Evolutionary conservation across 768 basidiomycete species (phyloP), one percentile per base, ranked within the genome.

Genomic region (Leccinum longicurvipes): DNA sequence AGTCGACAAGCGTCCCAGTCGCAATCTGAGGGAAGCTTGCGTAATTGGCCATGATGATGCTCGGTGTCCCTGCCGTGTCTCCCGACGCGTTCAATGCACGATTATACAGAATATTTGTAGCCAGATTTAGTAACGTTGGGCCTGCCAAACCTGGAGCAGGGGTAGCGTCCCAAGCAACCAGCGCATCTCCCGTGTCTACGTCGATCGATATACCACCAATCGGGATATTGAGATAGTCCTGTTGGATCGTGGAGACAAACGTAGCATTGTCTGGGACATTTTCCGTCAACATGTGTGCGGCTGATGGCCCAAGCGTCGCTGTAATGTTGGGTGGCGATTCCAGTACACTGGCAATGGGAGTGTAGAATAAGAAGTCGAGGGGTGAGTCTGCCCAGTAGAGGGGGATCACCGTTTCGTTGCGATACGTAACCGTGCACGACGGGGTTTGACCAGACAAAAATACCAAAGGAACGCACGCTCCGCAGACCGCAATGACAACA

Each of bases 101-200:
- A 57, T 85, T 86, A 63, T 84, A 85, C 32, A 89, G 67, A 11
- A 89, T 68, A 62, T 91, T 92, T 6, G 78, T 81, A 2, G 76
- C 83, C 41, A 91, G 66, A 64, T 89, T 92, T 53, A 91, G 68
- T 74, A 89, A 75, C 1, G 80, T 74, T 2, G 80, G 76, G 4
- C 85, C 87, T 17, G 76, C 77, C 6, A 82, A 60, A 2, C 84
- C 83, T 6, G 86, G 84, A 7, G 82, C 70, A 6, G 84, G 73
- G 1, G 76, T 71, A 2, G 82, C 85, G 66, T 91, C 85, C 86
- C 87, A 91, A 24, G 90, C 87, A 29, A 91, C 62, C 42, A 89
- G 63, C 0, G 85, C 72, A 11, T 77, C 66, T 0, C 80, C 78
- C 0, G 79, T 77, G 28, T 74, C 57, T 5, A 71, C 31, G 55